phyloP scores from a whole-genome alignment of 2,329 filamentous ascomycete species.

The Apiospora phragmitis region DNA sequence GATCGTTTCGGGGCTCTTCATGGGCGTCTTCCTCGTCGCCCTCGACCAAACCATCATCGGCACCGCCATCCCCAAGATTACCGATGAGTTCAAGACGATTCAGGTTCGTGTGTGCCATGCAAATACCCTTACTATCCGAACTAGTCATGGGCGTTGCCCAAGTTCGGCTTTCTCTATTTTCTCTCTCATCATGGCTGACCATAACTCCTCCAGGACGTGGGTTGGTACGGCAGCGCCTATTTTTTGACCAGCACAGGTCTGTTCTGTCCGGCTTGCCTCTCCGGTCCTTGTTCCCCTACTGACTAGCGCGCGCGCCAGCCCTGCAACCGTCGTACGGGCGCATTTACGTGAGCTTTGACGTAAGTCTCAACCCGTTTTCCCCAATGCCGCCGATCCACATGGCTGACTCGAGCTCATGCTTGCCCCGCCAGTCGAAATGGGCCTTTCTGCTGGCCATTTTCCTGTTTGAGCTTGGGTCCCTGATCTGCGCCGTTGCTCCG shows the following conservation, averaged over 20 bases:
- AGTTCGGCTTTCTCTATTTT: too few relatives aligned
- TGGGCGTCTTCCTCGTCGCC: slow-evolving; percentile 46
- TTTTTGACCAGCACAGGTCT: slow-evolving; percentile 45
- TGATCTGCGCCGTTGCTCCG: slow-evolving; percentile 22
- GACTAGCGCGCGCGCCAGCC: slow-evolving; percentile 24
- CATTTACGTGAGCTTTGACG: slow-evolving; percentile 40
- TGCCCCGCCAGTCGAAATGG: slow-evolving; percentile 29
- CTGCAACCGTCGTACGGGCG: slow-evolving; percentile 39
- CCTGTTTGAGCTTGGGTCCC: slow-evolving; percentile 17
- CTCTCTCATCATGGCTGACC: not conserved
- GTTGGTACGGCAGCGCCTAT: slow-evolving; percentile 45
- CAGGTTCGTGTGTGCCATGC: slow-evolving; percentile 20
- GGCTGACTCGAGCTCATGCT: slow-evolving; percentile 27
- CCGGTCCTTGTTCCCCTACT: not conserved
- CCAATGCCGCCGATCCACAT: not conserved
- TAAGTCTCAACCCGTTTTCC: slow-evolving; percentile 16
- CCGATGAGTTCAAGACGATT: slow-evolving; percentile 38
- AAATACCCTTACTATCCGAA: not conserved
- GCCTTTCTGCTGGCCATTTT: slow-evolving; percentile 14
- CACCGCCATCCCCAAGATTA: slow-evolving; percentile 43
- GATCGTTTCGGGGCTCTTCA: slow-evolving; percentile 42
- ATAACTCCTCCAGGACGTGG: slow-evolving; percentile 42
- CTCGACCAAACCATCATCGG: slow-evolving; percentile 41
- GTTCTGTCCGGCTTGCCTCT: not conserved
- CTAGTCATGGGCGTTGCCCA: not conserved